These are phyloP conservation scores for Saussurea involucrata DNA, from an alignment of 129 eudicot species.

Conservation along the genomic window DNA sequence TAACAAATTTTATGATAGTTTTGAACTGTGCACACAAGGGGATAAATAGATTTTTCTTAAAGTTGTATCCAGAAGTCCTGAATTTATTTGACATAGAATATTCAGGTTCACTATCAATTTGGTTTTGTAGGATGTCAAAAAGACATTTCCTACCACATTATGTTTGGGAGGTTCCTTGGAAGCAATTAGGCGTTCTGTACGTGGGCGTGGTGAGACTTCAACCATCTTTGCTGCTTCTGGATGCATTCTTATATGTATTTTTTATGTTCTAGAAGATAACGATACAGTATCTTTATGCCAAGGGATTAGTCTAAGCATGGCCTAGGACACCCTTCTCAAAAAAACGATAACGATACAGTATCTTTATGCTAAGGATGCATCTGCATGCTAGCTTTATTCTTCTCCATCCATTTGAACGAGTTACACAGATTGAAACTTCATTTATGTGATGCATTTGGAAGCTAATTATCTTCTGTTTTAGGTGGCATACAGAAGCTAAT, in stretches of 20 bases:
- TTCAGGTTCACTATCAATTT: background rate
- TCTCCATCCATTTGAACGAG: background rate
- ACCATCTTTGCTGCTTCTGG: background rate
- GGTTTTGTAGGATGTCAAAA: conserved; percentile 78
- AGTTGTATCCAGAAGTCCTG: background rate
- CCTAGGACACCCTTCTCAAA: too few relatives aligned
- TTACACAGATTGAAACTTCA: too few relatives aligned
- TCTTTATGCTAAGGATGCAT: background rate
- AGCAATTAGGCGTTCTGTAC: conserved; percentile 67
- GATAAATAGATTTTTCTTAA: background rate
- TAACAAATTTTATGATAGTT: background rate
- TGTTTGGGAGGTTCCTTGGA: conserved; percentile 91
- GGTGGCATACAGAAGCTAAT: conserved; percentile 83
- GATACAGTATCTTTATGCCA: background rate
- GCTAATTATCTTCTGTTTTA: conserved; percentile 35
- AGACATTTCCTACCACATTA: conserved; percentile 74
- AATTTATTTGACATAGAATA: background rate
- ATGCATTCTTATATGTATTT: background rate
- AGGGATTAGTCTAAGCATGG: too few relatives aligned
- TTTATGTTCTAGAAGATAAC: background rate
- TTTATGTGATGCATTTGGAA: conserved; percentile 56
- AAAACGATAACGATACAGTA: background rate
- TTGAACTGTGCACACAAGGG: background rate
- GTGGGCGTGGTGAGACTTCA: conserved; percentile 81
- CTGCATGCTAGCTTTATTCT: background rate